Base-by-base conservation (phyloP, 176 grass and related monocot genomes). In the Triticum aestivum region DNA sequence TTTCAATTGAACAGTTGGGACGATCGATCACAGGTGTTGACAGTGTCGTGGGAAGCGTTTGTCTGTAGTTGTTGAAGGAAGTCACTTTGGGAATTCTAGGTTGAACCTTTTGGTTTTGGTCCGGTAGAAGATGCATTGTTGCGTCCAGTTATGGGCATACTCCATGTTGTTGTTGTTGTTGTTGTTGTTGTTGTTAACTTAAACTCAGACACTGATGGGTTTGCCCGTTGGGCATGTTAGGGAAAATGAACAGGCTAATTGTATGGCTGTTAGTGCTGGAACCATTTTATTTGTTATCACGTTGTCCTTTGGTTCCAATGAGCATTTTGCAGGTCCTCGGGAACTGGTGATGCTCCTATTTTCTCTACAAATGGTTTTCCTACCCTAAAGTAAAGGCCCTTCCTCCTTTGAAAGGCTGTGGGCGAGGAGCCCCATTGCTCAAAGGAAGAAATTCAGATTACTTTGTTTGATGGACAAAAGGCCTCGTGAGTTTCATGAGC, bases 61-160 rank as follows among this genome's bases (percentile, higher is more conserved):
- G 62, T 84, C 15, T 65, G 37, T 84, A 18, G 81, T 61, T 81
- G 81, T 59, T 82, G 23, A 32, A 76, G 11, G 59, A 77, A 85
- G 82, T 65, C 52, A 54, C 15, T 12, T 26, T 51, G 54, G 42
- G 29, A 38, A 27, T 24, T 77, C 63, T 32, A 44, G 37, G 54
- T 56, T 75, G 11, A 83, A 77, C 83, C 15, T 76, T 51, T 51
- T 3, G 11, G 78, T 59, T 85, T 85, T 33, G 41, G 13, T 69
- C 44, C 20, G 67, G 26, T 65, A 29, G 56, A 62, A 17, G 24
- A 84, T 73, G 74, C 29, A 9, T 56, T 81, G 44, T 38, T 70
- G 41, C 65, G 23, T 72, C 33, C 15, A 49, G 13, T 35, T 83
- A 27, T 61, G 51, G 77, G 2, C 44, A 18, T 69, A 21, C 49